phyloP scores from a whole-genome alignment of 2,329 filamentous ascomycete species.

The Fusarium sacchari region DNA sequence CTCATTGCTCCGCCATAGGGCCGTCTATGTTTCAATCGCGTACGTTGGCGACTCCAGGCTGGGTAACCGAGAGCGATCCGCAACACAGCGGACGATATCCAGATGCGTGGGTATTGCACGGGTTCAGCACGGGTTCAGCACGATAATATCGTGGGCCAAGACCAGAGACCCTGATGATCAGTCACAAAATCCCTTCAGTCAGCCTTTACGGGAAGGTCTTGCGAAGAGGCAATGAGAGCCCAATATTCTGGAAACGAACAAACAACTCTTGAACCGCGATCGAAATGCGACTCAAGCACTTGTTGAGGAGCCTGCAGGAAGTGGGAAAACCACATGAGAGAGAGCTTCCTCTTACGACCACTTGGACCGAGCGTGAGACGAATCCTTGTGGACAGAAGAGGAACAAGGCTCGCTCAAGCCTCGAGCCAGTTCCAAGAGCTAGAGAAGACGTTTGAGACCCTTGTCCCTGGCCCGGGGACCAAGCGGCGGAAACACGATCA shows the following conservation, averaged over 20 bases:
- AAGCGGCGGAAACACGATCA: conserved; percentile 9
- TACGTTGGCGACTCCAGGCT: neutral
- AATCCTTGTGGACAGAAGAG: conserved; percentile 13
- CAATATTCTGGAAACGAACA: conserved; percentile 24
- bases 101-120: neutral
- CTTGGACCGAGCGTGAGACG: conserved; percentile 9
- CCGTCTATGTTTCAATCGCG: conserved; percentile 17
- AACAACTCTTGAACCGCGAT: neutral
- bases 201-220: conserved; percentile 9
- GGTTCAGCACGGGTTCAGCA: neutral
- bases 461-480: neutral
- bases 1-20: neutral
- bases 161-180: conserved; percentile 6
- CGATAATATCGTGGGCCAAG: neutral
- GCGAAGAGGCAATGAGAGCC: conserved; percentile 16
- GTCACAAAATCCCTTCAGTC: conserved; percentile 8
- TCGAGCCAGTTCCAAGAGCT: conserved; percentile 4
- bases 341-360: conserved; percentile 38
- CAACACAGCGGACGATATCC: neutral
- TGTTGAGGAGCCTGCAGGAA: neutral
- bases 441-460: conserved; percentile 9
- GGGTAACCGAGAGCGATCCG: conserved; percentile 15
- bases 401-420: conserved; percentile 4
- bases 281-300: conserved; percentile 4
- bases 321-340: conserved; percentile 16